Evolutionary conservation across 768 basidiomycete genomes (phyloP).

Genomic region (Leccinum boreale): DNA sequence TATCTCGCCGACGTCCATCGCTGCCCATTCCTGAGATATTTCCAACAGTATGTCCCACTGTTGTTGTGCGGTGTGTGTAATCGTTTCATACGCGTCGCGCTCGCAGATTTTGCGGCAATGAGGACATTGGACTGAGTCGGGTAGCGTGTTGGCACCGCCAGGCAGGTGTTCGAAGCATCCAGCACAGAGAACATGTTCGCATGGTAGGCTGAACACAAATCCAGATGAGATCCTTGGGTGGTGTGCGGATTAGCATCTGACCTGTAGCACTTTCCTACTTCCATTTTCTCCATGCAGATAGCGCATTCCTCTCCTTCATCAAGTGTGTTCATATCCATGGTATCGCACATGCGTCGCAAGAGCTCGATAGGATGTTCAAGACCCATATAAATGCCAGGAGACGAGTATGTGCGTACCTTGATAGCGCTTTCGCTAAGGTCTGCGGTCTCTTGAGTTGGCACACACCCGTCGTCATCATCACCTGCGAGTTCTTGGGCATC

Average conservation of each 20-base stretch:
- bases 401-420: conserved; percentile 2
- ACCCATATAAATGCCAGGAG: neutral
- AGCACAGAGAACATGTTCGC: conserved; percentile 16
- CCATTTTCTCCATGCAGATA: conserved; percentile 19
- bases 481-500: conserved; percentile 14
- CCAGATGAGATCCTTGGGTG: neutral
- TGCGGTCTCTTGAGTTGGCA: neutral
- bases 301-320: conserved; percentile 20
- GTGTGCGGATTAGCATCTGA: neutral
- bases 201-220: conserved; percentile 6
- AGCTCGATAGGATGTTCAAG: conserved; percentile 6
- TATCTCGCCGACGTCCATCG: conserved; percentile 9
- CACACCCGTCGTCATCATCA: neutral
- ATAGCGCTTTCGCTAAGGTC: conserved; percentile 11
- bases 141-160: neutral
- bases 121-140: conserved; percentile 12
- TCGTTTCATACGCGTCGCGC: conserved; percentile 16
- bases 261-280: conserved; percentile 17
- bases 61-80: conserved; percentile 10
- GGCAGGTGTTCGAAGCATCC: conserved; percentile 12
- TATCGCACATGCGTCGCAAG: conserved; percentile 14
- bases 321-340: conserved; percentile 20
- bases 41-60: conserved; percentile 21
- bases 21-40: conserved; percentile 17
- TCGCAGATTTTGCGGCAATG: conserved; percentile 16